These are phyloP conservation scores for Suillus clintonianus DNA, from an alignment of 768 basidiomycete species.

Conservation along the genomic window DNA sequence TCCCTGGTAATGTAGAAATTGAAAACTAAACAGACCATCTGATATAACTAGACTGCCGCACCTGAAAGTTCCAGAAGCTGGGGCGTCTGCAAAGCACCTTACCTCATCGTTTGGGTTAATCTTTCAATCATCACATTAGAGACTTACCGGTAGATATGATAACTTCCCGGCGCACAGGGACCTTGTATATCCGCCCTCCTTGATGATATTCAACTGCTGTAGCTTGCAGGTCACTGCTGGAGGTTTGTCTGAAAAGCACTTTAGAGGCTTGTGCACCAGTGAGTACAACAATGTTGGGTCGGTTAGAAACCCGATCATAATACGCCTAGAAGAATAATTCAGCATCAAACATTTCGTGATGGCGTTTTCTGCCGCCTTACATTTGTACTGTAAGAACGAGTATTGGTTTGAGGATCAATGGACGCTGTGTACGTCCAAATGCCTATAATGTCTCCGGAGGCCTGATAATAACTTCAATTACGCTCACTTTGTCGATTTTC, in stretches of 20 bases:
- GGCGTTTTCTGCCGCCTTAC: slow-evolving; percentile 1
- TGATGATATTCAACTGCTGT: slow-evolving; percentile 23
- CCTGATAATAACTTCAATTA: background rate
- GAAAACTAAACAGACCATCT: background rate
- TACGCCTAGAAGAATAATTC: slow-evolving; percentile 11
- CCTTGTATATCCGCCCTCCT: slow-evolving; percentile 17
- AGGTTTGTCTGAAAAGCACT: slow-evolving; percentile 14
- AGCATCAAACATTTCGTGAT: background rate
- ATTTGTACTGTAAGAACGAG: slow-evolving; percentile 16
- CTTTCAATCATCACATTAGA: background rate
- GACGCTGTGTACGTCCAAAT: slow-evolving; percentile 20
- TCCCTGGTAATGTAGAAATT: slow-evolving; percentile 7
- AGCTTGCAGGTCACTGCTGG: slow-evolving; percentile 9
- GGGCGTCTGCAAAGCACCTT: slow-evolving; percentile 34
- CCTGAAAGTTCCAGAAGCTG: slow-evolving; percentile 38
- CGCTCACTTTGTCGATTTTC: background rate
- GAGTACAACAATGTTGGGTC: slow-evolving; percentile 24
- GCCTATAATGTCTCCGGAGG: slow-evolving; percentile 15
- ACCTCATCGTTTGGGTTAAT: background rate
- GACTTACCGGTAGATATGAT: slow-evolving; percentile 19
- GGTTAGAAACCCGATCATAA: slow-evolving; percentile 18
- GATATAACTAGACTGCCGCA: background rate
- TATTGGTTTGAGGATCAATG: slow-evolving; percentile 16
- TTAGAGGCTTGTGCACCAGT: slow-evolving; percentile 26
- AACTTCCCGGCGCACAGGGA: slow-evolving; percentile 18